Percentiles rank a stretch among this genome's conserved stretches.
phyloP scores from a whole-genome alignment of 1,139 yeast species.

The Blastobotrys aristatus region DNA sequence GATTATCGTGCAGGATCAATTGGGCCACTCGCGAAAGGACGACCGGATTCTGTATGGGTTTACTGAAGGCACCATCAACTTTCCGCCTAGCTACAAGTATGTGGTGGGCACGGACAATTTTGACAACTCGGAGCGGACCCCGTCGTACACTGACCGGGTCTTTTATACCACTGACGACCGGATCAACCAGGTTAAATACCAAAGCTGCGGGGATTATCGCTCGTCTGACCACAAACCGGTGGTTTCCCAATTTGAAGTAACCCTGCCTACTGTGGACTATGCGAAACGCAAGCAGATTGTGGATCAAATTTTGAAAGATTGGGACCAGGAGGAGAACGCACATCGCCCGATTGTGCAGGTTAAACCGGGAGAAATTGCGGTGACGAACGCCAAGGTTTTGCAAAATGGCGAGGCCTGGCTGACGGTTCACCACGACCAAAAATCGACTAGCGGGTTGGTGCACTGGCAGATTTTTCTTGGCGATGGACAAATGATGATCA shows the following conservation, averaged over 20 bases:
- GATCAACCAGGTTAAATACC: conserved; percentile 21
- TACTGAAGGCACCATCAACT: conserved; percentile 56
- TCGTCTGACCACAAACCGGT: conserved; percentile 80
- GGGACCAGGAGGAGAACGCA: conserved; percentile 42
- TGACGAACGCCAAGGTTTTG: conserved; percentile 6
- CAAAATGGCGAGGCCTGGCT: conserved; percentile 10
- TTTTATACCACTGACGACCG: conserved; percentile 34
- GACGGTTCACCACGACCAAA: conserved; percentile 3
- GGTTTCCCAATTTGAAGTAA: conserved; percentile 45
- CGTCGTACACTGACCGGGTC: conserved; percentile 78
- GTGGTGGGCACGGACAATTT: conserved; percentile 28
- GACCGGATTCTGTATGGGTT: conserved; percentile 58
- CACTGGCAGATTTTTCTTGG: conserved; percentile 20
- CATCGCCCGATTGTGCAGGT: conserved; percentile 39
- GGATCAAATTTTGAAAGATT: conserved; percentile 35
- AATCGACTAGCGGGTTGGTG: conserved; percentile 5
- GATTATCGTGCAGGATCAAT: conserved; percentile 55
- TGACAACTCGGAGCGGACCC: conserved; percentile 44
- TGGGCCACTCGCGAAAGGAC: conserved; percentile 47
- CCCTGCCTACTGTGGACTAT: conserved; percentile 46
- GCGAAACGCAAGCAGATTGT: conserved; percentile 36
- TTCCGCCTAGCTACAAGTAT: conserved; percentile 71
- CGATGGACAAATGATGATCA: conserved; percentile 10
- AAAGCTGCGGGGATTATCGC: conserved; percentile 32
- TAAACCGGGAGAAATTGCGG: conserved; percentile 25